phyloP scores from a whole-genome alignment of 1,284 basidiomycete genomes.

The Lignosus rhinocerotis region DNA sequence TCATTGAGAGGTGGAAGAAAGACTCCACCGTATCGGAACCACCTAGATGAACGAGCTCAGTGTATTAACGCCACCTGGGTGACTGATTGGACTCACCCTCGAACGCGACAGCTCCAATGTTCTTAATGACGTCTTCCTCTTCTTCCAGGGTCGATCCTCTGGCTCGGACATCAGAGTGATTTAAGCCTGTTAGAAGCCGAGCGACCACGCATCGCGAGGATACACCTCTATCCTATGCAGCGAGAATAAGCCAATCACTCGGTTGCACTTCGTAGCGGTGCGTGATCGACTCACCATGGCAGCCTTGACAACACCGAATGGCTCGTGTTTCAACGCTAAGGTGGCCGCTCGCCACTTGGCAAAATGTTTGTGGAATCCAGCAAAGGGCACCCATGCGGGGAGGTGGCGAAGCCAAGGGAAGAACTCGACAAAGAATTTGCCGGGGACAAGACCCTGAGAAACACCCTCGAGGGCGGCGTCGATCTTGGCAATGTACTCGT shows the following conservation, averaged over 20 bases:
- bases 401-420: constrained; percentile 24
- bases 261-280: too few species aligned
- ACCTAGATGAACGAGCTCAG: neutral
- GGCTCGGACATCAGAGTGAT: neutral
- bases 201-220: neutral
- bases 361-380: constrained; percentile 18
- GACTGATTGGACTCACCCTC: constrained; percentile 1
- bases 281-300: neutral
- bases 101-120: neutral
- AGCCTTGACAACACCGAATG: constrained; percentile 1
- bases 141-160: neutral
- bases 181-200: neutral
- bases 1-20: neutral
- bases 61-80: neutral
- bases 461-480: neutral
- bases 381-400: constrained; percentile 30
- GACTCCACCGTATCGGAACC: constrained; percentile 14
- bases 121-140: neutral
- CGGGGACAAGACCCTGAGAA: neutral
- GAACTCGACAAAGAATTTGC: constrained; percentile 12
- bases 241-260: neutral
- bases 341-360: constrained; percentile 25
- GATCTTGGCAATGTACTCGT: neutral
- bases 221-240: neutral
- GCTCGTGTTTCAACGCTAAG: constrained; percentile 5